phyloP scores from a whole-genome alignment of 2,329 filamentous ascomycete genomes.

The Huntiella decipiens region DNA sequence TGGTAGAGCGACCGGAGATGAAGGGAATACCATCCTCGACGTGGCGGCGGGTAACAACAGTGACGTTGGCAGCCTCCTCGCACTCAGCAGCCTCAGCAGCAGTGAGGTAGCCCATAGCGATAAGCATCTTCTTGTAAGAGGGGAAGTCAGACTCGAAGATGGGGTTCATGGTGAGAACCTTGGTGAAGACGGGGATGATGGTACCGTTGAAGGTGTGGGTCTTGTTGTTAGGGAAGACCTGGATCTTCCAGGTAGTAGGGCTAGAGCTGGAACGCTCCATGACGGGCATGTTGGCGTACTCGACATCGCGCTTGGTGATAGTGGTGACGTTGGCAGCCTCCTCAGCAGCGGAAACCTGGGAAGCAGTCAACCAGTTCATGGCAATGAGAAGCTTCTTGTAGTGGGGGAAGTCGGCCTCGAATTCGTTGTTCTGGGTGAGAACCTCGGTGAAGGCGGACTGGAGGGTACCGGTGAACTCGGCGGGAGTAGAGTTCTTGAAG shows the following conservation, averaged over 20 bases:
- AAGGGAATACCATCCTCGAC: neutral
- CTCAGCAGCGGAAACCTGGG: neutral
- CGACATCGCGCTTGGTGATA: neutral
- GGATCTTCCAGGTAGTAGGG: slow-evolving; percentile 5
- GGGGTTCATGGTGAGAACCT: slow-evolving; percentile 5
- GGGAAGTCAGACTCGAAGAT: slow-evolving; percentile 9
- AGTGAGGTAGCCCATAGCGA: slow-evolving; percentile 8
- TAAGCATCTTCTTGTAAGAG: slow-evolving; percentile 6
- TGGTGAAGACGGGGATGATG: slow-evolving; percentile 1
- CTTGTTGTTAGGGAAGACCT: neutral
- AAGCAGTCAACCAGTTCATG: slow-evolving; percentile 3
- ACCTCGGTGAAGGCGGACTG: slow-evolving; percentile 3
- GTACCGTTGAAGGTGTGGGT: slow-evolving; percentile 1
- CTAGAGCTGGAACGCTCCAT: neutral
- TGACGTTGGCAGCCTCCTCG: neutral
- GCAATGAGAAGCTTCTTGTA: slow-evolving; percentile 9
- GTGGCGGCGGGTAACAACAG: neutral
- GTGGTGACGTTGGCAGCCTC: neutral
- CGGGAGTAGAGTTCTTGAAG: neutral
- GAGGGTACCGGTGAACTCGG: slow-evolving; percentile 5
- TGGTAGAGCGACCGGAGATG: neutral
- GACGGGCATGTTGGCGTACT: neutral
- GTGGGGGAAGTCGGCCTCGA: slow-evolving; percentile 8
- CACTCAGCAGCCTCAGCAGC: neutral
- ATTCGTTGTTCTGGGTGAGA: slow-evolving; percentile 4